These are phyloP conservation scores for Pythium aquatile DNA, from an alignment of 352 stramenopile genomes.

Conservation along the genomic window DNA sequence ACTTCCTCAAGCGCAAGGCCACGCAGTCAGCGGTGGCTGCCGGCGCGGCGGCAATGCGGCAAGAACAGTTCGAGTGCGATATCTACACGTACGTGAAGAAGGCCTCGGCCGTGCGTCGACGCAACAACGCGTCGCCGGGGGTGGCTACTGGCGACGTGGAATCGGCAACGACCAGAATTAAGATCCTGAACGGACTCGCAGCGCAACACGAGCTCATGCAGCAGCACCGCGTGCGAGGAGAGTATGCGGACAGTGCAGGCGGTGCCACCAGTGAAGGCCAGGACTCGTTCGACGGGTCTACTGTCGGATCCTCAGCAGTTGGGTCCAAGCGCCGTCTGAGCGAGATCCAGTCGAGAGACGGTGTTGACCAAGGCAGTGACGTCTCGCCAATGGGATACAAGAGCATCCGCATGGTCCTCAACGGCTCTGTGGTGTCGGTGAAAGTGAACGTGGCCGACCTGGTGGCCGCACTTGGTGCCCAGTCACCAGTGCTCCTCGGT, in stretches of 20 bases:
- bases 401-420: slow-evolving; percentile 70
- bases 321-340: slow-evolving; percentile 22
- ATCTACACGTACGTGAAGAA: slow-evolving; percentile 78
- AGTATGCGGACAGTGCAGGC: background rate
- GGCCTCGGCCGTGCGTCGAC: slow-evolving; percentile 24
- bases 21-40: slow-evolving; percentile 14
- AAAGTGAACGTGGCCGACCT: slow-evolving; percentile 73
- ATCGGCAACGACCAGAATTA: background rate
- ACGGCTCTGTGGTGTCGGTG: slow-evolving; percentile 62
- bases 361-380: background rate
- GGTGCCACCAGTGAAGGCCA: background rate
- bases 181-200: slow-evolving; percentile 24
- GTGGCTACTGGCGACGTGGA: background rate
- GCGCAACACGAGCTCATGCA: slow-evolving; percentile 23
- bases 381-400: slow-evolving; percentile 34
- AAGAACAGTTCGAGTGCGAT: slow-evolving; percentile 60
- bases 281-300: background rate
- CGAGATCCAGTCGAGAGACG: slow-evolving; percentile 15
- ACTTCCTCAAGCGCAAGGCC: slow-evolving; percentile 75
- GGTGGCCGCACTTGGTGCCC: slow-evolving; percentile 24
- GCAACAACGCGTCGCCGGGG: background rate
- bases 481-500: background rate
- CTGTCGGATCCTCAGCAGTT: background rate
- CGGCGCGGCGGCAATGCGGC: slow-evolving; percentile 5
- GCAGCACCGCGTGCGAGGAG: slow-evolving; percentile 7